A percentile compares a stretch with the other conserved stretches of the same genome.
phyloP scores from a whole-genome alignment of 352 stramenopile species.

The Pythium apleroticum region DNA sequence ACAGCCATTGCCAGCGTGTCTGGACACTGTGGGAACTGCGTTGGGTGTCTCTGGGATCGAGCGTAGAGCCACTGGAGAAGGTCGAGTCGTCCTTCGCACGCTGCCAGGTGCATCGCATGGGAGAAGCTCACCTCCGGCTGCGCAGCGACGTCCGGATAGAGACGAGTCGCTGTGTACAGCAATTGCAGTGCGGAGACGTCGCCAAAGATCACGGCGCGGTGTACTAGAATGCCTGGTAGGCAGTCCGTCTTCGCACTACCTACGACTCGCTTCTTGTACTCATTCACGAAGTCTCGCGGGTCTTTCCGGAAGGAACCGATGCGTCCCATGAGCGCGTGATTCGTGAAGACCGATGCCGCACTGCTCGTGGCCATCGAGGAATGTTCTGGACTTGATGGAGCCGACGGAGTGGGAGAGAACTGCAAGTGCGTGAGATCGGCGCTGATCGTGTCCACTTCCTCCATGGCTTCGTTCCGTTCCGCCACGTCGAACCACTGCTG shows the following conservation, averaged over 20 bases:
- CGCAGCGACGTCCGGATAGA: neutral
- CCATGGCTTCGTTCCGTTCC: neutral
- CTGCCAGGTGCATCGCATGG: conserved; percentile 6
- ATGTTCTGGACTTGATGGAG: neutral
- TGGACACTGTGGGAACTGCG: neutral
- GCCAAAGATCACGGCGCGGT: conserved; percentile 10
- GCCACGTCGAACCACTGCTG: neutral
- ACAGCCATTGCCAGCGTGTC: conserved; percentile 19
- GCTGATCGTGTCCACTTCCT: neutral
- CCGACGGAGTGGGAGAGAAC: neutral
- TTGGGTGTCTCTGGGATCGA: neutral
- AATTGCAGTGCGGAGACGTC: conserved; percentile 3
- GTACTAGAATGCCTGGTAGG: neutral
- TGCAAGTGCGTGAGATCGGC: neutral
- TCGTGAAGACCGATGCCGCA: neutral
- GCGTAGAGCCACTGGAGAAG: conserved; percentile 14
- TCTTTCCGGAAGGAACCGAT: neutral
- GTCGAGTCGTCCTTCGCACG: conserved; percentile 14
- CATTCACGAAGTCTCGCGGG: neutral
- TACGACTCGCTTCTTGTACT: neutral
- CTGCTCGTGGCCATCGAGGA: neutral
- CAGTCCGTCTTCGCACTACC: neutral
- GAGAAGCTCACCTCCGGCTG: conserved; percentile 1
- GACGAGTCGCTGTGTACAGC: neutral
- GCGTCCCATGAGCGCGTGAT: neutral